phyloP scores from a whole-genome alignment of 192 early-diverging fungal species.

The Backusella circina region DNA sequence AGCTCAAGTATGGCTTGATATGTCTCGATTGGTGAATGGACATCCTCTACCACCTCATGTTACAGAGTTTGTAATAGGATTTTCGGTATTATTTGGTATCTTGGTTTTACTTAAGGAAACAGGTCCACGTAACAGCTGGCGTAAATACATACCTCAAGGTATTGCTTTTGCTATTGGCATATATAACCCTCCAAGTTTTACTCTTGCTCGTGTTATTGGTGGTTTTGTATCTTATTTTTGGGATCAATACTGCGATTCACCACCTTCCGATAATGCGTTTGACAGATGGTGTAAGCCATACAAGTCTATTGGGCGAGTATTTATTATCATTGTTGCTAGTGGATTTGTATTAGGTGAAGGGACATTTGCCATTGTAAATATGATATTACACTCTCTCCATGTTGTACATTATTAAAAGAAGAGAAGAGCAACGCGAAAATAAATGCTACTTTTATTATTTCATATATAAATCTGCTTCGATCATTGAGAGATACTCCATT shows the following conservation, averaged over 20 bases:
- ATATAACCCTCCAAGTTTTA: constrained; percentile 76
- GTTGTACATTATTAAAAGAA: constrained; percentile 33
- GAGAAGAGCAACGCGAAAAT: background rate
- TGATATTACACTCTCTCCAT: constrained; percentile 36
- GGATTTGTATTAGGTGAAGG: constrained; percentile 81
- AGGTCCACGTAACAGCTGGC: constrained; percentile 33
- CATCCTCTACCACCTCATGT: constrained; percentile 65
- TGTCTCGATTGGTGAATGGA: constrained; percentile 73
- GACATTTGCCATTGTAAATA: constrained; percentile 62
- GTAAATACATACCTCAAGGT: constrained; percentile 57
- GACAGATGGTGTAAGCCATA: constrained; percentile 9
- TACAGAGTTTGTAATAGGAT: constrained; percentile 52
- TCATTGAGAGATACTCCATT: background rate
- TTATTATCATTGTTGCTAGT: constrained; percentile 68
- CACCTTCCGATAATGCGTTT: background rate
- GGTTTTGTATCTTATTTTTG: constrained; percentile 47
- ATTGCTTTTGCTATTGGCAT: constrained; percentile 80
- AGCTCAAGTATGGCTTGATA: constrained; percentile 75
- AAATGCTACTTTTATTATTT: background rate
- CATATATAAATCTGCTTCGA: background rate
- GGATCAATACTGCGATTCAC: constrained; percentile 43
- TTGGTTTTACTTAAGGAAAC: constrained; percentile 27
- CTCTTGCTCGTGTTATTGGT: constrained; percentile 63
- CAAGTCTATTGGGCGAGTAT: constrained; percentile 41
- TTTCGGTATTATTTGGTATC: constrained; percentile 49